phyloP scores from a whole-genome alignment of 805 yeast genomes.

The Limtongia smithiae region DNA sequence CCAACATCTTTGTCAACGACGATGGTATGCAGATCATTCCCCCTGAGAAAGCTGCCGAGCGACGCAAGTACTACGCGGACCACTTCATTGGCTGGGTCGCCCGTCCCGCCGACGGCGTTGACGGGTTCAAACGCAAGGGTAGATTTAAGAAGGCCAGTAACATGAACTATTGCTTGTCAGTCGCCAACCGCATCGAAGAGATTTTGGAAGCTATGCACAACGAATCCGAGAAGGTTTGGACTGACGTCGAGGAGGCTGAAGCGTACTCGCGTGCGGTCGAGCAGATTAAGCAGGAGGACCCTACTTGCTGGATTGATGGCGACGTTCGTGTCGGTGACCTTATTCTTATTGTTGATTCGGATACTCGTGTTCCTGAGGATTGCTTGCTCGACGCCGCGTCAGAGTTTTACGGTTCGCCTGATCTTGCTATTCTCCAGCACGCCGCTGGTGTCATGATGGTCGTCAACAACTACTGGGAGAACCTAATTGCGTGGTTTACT shows the following conservation, averaged over 20 bases:
- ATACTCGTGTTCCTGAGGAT: conserved; percentile 18
- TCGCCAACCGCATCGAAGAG: conserved; percentile 12
- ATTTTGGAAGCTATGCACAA: background rate
- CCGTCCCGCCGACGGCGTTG: conserved; percentile 16
- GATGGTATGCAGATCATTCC: conserved; percentile 20
- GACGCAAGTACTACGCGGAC: conserved; percentile 9
- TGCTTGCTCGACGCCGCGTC: conserved; percentile 19
- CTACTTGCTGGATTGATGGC: conserved; percentile 12
- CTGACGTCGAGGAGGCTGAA: conserved; percentile 4
- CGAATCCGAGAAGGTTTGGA: conserved; percentile 9
- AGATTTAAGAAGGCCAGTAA: conserved; percentile 22
- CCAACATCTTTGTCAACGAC: conserved; percentile 15
- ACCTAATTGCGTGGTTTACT: conserved; percentile 18
- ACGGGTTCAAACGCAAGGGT: conserved; percentile 13
- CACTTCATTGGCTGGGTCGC: conserved; percentile 18
- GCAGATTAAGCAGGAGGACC: conserved; percentile 1
- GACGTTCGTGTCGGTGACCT: conserved; percentile 18
- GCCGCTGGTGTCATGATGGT: conserved; percentile 20
- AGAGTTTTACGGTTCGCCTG: conserved; percentile 12
- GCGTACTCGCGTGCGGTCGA: conserved; percentile 6
- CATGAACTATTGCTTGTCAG: conserved; percentile 13
- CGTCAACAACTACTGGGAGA: conserved; percentile 19
- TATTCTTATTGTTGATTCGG: conserved; percentile 14
- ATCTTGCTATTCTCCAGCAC: conserved; percentile 17
- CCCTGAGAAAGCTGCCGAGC: conserved; percentile 3